Base-by-base conservation (phyloP, 2,329 filamentous ascomycete species). In the Neopestalotiopsis rosae region DNA sequence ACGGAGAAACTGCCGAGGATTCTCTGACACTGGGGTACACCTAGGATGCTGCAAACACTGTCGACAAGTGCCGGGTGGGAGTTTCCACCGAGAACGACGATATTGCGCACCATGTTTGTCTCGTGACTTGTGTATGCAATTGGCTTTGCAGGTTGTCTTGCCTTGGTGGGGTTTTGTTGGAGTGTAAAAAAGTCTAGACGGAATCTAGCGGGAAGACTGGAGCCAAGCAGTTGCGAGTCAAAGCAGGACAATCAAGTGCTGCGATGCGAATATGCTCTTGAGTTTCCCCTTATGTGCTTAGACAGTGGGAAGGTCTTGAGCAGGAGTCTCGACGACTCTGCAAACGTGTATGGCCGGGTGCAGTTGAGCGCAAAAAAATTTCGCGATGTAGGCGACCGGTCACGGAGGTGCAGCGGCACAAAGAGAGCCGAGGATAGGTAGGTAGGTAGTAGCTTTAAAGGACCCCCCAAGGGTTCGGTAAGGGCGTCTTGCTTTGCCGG, bases 1-100 rank as follows among this genome's bases (percentile, higher is more conserved):
- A 96, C 94, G 40, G 94, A 94, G 85, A 99, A 99, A 84, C 98
- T 98, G 78, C 87, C 89, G 62, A 98, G 90, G 71, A 95, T 90
- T 74, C 95, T 92, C 78, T 94, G 91, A 75, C 94, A 94, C 28
- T 90, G 86, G n/a, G 94, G 92, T 66, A 99, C 90, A 75, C 95
- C 94, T 70, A 99, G 91, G 74, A 94, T 92, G 75, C 92, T 92
- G 87, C 93, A 97, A 78, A 99, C 93, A 71, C 88, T 92, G 75
- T 97, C 91, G 74, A 94, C 93, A 74, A 98, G 89, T 79, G 92
- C 87, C 20, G 95, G 95, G 85, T 98, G 96, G 78, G 95, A 97
- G 80, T 93, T 96, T 71, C 96, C 95, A 75, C 95, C 94, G 73
- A 99, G 90, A 72, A 99, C 89, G 78, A 97, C 94, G 73, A 99